Conservation (phyloP, 2,329 filamentous ascomycete species). For the Aspergillus novoparasiticus region DNA sequence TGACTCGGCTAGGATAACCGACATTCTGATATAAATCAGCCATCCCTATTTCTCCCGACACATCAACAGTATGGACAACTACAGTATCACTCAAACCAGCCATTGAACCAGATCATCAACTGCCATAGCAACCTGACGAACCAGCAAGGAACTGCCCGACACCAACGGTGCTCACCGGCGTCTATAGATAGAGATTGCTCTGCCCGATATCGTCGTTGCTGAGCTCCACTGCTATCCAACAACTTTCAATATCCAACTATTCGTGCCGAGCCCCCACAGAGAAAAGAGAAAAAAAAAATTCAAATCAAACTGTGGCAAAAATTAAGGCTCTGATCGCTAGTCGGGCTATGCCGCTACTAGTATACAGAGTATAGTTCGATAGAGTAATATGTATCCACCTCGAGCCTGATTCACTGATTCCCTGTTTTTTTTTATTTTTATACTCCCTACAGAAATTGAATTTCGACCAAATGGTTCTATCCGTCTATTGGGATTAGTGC, state of each 20-base stretch:
- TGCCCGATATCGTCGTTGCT: background rate
- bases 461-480: background rate
- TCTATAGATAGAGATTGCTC: constrained; percentile 1
- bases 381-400: background rate
- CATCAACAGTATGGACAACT: background rate
- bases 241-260: background rate
- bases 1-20: background rate
- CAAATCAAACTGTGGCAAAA: background rate
- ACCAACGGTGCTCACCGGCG: background rate
- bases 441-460: background rate
- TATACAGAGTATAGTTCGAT: background rate
- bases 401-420: background rate
- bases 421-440: background rate
- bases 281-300: background rate
- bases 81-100: background rate
- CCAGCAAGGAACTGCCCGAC: background rate
- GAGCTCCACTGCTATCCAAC: background rate
- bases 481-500: background rate
- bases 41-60: background rate
- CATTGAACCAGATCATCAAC: background rate
- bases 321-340: background rate
- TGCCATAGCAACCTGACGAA: background rate
- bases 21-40: background rate
- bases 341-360: background rate
- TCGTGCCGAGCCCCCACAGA: background rate